Base-by-base conservation (phyloP, 176 grass and related monocot genomes). In the Juncus effusus region DNA sequence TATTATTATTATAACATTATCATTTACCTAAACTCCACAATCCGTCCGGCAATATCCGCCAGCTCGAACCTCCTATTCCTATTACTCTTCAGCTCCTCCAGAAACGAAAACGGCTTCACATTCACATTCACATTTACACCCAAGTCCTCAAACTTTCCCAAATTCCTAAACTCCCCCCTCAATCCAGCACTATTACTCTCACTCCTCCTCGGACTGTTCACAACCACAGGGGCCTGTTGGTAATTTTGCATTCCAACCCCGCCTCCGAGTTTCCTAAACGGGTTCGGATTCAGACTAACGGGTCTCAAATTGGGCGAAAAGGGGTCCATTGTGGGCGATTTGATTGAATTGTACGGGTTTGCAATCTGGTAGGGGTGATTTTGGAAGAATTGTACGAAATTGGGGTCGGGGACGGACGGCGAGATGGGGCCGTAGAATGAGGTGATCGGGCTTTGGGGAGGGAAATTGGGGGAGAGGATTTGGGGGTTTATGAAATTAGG, bases 1-100 rank as follows among this genome's bases (percentile, higher is more conserved):
- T 53, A 67, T 37, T 16, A 75, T 65, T 7, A 82, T 19, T 38
- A 14, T 16, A 51, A 54, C 38, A 76, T 89, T 84, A 3, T 40
- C 19, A 4, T 8, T 56, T 80, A 86, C 95, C 95, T 99, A 76
- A 80, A 99, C 82, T 99, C 89, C 42, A 99, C 85, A 50, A 99
- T 82, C 59, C 38, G 76, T 4, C 95, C 89, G 63, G 62, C 62
- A 56, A 99, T 93, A 80, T 93, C 95, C 66, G 83, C 82, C 47
- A 99, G 73, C 65, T 99, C 95, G 66, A 86, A 81, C 65, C 83
- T 74, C 38, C 83, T 88, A 70, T 70, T 64, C 76, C 83, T 85
- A 82, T 87, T 93, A 35, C 78, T 77, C 52, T 94, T 99, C 3
- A 99, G 70, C 70, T 99, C 95, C 73, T 94, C 95, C 42, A 99